phyloP scores from a whole-genome alignment of 2,329 filamentous ascomycete species.

The Cryphonectria naterciae region DNA sequence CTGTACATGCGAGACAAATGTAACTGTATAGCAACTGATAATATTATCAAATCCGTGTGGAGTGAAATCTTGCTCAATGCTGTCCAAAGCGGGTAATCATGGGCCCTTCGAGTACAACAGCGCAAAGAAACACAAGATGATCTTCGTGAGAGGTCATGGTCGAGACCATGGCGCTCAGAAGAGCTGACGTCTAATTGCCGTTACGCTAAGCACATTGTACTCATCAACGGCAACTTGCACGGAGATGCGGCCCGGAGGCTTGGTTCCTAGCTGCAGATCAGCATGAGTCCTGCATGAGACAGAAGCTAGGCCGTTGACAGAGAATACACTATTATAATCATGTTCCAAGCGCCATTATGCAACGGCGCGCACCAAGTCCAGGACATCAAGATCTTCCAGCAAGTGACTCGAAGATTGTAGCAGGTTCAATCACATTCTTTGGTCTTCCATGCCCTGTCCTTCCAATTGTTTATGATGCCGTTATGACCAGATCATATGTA shows the following conservation, averaged over 20 bases:
- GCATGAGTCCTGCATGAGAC: not conserved
- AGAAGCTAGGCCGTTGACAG: not conserved
- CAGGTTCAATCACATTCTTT: too few species aligned
- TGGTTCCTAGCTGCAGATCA: not conserved
- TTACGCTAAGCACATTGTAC: not conserved
- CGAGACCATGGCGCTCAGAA: not conserved
- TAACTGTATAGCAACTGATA: not conserved
- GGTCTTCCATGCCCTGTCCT: too few species aligned
- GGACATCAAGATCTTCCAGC: too few species aligned
- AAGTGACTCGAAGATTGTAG: too few species aligned
- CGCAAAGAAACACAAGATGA: not conserved
- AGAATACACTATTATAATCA: not conserved
- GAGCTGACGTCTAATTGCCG: not conserved
- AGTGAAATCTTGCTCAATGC: not conserved
- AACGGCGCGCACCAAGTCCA: not conserved
- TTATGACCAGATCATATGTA: too few species aligned
- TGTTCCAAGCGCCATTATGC: not conserved
- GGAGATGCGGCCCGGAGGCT: not conserved
- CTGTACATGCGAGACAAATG: not conserved
- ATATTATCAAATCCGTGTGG: not conserved
- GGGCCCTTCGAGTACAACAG: not conserved
- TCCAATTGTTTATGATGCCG: too few species aligned
- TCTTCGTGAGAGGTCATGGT: not conserved
- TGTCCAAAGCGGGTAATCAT: not conserved
- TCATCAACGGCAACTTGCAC: not conserved